phyloP scores from a whole-genome alignment of 441 rosid genomes.

The Adansonia madagascariensis region DNA sequence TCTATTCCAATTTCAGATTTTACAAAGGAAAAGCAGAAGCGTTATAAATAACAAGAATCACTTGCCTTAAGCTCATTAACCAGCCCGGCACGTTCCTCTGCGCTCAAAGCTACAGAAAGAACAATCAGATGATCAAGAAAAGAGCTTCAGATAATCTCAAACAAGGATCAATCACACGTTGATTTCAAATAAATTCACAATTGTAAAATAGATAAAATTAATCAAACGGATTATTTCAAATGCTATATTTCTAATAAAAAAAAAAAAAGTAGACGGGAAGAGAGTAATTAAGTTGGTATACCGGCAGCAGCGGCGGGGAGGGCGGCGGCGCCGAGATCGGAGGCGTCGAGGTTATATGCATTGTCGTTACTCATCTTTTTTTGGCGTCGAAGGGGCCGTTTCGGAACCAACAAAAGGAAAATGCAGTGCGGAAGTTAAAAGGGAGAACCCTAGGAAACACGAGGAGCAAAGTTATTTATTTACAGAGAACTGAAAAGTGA shows the following conservation, averaged over 20 bases:
- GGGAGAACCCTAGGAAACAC: conserved; percentile 8
- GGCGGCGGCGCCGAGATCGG: conserved; percentile 44
- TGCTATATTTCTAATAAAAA: neutral
- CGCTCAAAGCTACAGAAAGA: conserved; percentile 45
- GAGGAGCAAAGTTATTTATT: neutral
- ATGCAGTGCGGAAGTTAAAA: neutral
- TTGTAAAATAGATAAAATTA: neutral
- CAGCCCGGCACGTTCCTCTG: conserved; percentile 62
- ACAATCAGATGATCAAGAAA: conserved; percentile 5
- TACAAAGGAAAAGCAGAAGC: neutral
- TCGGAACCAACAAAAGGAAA: neutral
- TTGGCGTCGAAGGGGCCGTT: neutral
- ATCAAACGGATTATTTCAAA: neutral
- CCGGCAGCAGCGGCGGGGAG: conserved; percentile 36
- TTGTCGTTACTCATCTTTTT: conserved; percentile 31
- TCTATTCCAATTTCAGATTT: neutral
- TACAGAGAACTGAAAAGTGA: neutral
- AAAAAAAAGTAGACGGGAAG: neutral
- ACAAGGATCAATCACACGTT: neutral
- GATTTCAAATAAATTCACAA: conserved; percentile 11
- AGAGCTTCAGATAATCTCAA: neutral
- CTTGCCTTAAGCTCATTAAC: conserved; percentile 63
- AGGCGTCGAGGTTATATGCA: conserved; percentile 42
- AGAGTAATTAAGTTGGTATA: conserved; percentile 22
- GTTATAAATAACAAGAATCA: conserved; percentile 19